phyloP scores from a whole-genome alignment of 2,329 filamentous ascomycete genomes.

The Penicillium sp. region DNA sequence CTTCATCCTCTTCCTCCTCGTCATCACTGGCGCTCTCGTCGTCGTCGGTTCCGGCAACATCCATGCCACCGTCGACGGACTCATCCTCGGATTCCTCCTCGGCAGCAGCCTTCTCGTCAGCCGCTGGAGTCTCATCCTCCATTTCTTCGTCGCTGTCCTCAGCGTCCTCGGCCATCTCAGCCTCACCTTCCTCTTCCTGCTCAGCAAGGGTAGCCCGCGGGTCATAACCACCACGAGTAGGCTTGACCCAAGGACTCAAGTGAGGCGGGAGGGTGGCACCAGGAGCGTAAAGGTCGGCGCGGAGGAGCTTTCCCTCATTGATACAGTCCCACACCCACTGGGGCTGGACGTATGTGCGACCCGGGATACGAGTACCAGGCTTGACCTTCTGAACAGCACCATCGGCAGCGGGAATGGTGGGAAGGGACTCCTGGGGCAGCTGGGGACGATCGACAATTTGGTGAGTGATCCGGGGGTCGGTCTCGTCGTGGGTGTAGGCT shows the following conservation, averaged over 20 bases:
- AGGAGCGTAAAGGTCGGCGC: conserved; percentile 81
- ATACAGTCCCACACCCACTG: conserved; percentile 99
- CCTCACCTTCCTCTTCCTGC: conserved; percentile 82
- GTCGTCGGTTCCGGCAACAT: conserved; percentile 18
- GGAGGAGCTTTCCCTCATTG: conserved; percentile 84
- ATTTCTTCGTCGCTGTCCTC: conserved; percentile 43
- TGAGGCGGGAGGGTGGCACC: conserved; percentile 88
- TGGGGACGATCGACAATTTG: conserved; percentile 90
- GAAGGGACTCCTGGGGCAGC: conserved; percentile 54
- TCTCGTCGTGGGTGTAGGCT: conserved; percentile 84
- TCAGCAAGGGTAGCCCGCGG: conserved; percentile 79
- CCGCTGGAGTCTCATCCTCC: conserved; percentile 29
- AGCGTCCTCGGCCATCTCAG: conserved; percentile 62
- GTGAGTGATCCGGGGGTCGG: conserved; percentile 85
- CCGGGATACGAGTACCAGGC: conserved; percentile 73
- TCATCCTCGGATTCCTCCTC: conserved; percentile 18
- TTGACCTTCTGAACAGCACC: conserved; percentile 45
- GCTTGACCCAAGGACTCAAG: conserved; percentile 91
- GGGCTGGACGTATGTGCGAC: conserved; percentile 86
- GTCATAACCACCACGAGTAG: conserved; percentile 81
- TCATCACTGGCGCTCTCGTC: conserved; percentile 28
- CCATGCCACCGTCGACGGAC: conserved; percentile 19
- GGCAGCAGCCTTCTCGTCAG: conserved; percentile 19
- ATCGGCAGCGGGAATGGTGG: conserved; percentile 39
- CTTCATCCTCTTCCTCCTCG: conserved; percentile 43